Base-by-base conservation (phyloP, 352 stramenopile genomes). In the Phytophthora pluvialis region DNA sequence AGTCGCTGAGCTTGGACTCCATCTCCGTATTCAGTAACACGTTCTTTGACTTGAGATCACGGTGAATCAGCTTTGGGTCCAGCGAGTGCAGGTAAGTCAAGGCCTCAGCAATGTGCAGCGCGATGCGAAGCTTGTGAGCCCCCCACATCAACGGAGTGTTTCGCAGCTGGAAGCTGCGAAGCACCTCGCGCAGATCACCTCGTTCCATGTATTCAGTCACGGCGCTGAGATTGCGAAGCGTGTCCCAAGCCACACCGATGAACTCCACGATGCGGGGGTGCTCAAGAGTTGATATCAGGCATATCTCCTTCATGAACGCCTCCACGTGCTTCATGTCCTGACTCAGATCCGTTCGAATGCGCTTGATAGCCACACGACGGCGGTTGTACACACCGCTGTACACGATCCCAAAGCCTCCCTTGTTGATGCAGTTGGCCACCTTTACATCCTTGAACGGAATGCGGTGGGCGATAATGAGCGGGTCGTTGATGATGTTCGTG, bases 151-250 rank as follows among this genome's bases (percentile, higher is more conserved):
- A 39, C 5, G 60, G 60, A 6, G 50, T 77, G 50, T 81, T 81
- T 8, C 72, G 70, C 36, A 78, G 46, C 46, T 87, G 78, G 60
- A 80, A 83, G 13, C 60, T 72, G 4, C 72, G 72, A 39, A 93
- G 53, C 18, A 93, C 76, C 12, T 86, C 80, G 4, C 81, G 81
- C 13, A 93, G 55, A 47, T 93, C 83, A 2, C 83, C 83, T 42
- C 74, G 76, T 13, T 90, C 81, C 83, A 93, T 90, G 52, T 86
- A 88, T 68, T 93, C 83, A 6, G 77, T 89, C 35, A 92, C 80
- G 5, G 77, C 74, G 4, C 66, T 78, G 0, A 92, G 46, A 43
- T 90, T 83, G 7, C 71, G 74, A 1, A 89, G 48, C 4, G 76
- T 80, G 39, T 89, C 80, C 80, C 83, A 92, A 8, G 81, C 72